Conservation (phyloP, 2,329 filamentous ascomycete species). For the Colletotrichum noveboracense region DNA sequence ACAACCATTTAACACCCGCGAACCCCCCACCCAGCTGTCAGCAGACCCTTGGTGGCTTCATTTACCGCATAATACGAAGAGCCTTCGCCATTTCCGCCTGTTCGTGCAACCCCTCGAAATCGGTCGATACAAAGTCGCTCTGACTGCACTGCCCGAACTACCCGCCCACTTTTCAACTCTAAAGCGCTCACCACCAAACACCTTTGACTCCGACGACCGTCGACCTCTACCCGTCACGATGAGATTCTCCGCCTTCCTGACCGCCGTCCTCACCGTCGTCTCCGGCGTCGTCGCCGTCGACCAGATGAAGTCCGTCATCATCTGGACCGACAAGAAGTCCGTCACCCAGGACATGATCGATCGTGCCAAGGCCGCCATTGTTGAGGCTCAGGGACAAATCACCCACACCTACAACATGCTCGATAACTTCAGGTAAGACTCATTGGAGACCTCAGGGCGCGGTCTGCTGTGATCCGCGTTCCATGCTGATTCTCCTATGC, state of each 20-base stretch:
- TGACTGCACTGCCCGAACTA: background rate
- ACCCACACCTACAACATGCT: slow-evolving; percentile 73
- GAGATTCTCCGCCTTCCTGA: slow-evolving; percentile 63
- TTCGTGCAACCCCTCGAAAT: background rate
- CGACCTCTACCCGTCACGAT: slow-evolving; percentile 49
- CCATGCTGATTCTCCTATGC: slow-evolving; percentile 29
- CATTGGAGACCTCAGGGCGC: background rate
- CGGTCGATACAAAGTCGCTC: background rate
- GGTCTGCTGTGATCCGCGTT: background rate
- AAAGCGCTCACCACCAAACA: background rate
- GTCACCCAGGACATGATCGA: slow-evolving; percentile 69
- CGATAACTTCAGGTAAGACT: slow-evolving; percentile 54
- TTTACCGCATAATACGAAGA: background rate
- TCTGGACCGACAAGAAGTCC: slow-evolving; percentile 76
- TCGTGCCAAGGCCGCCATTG: slow-evolving; percentile 74
- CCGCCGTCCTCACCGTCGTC: slow-evolving; percentile 61
- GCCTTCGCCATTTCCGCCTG: background rate
- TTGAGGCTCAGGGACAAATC: slow-evolving; percentile 74
- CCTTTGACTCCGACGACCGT: background rate
- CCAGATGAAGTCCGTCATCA: slow-evolving; percentile 74
- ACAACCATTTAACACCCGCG: slow-evolving; percentile 16
- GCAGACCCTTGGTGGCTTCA: background rate
- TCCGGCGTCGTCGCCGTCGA: slow-evolving; percentile 68
- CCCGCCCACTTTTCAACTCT: background rate
- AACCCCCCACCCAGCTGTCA: background rate